A percentile compares a stretch with the other conserved stretches of the same genome.
phyloP scores from a whole-genome alignment of 257 asterid species.

The Buddleja alternifolia region DNA sequence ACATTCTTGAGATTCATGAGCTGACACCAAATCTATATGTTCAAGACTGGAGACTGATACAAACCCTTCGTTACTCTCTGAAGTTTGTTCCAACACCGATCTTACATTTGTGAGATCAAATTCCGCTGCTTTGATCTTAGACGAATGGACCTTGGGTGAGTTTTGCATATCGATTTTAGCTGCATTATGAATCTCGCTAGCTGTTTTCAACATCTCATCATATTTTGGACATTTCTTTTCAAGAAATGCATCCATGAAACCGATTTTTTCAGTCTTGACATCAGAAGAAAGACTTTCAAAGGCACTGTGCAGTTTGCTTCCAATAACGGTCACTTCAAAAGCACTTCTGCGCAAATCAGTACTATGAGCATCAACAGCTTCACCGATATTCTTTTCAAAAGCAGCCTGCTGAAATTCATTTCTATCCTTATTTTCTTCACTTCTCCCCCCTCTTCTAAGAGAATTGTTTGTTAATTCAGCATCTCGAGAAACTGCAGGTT shows the following conservation, averaged over 20 bases:
- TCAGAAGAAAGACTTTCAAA: constrained; percentile 41
- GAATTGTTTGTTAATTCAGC: constrained; percentile 34
- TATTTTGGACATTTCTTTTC: constrained; percentile 33
- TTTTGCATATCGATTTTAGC: constrained; percentile 30
- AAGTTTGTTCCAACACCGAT: constrained; percentile 26
- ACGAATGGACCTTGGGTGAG: constrained; percentile 31
- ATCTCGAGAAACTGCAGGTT: constrained; percentile 28
- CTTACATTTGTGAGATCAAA: constrained; percentile 24
- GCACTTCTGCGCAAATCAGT: constrained; percentile 36
- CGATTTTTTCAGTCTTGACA: constrained; percentile 21
- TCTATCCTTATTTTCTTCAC: constrained; percentile 33
- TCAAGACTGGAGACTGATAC: constrained; percentile 36
- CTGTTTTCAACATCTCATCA: constrained; percentile 27
- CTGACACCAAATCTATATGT: constrained; percentile 34
- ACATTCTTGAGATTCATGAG: constrained; percentile 38
- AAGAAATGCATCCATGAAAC: constrained; percentile 22
- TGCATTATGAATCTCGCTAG: constrained; percentile 28
- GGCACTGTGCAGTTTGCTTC: constrained; percentile 31
- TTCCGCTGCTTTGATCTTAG: constrained; percentile 26
- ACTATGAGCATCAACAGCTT: constrained; percentile 37
- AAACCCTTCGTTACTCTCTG: constrained; percentile 46
- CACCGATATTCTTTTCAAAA: constrained; percentile 35
- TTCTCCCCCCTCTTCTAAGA: constrained; percentile 27
- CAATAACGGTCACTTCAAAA: constrained; percentile 36
- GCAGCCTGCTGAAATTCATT: constrained; percentile 41